Evolutionary conservation across 2,329 filamentous ascomycete genomes (phyloP), one percentile per base, ranked within the genome.

Genomic region (Dothistroma pini): DNA sequence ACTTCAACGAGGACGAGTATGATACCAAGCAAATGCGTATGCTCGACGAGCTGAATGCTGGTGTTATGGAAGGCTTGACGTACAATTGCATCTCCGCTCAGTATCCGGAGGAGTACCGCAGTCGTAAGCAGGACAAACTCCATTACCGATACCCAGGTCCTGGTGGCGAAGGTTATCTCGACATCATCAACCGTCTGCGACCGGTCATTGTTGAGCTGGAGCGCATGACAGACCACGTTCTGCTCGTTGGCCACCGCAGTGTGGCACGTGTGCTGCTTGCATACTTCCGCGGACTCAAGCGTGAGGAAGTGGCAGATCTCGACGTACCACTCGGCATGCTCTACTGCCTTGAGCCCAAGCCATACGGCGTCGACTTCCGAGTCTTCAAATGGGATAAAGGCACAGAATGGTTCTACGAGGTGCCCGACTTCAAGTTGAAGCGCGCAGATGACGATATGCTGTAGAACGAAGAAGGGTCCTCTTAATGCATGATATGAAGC

Each of bases 121-220:
- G 89, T 71, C 90, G 95, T 54, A 85, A 88, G 65, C 81, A 81
- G 61, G 90, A 97, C 79, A 99, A 99, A 79, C 86, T 99, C 56
- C 89, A 91, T 69, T 99, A 99, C 77, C 92, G 96, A 66, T 97
- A 97, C 75, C 95, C 95, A 1, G 95, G 95, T 4, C 90, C 96
- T 19, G 95, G 95, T 25, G 95, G 95, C 56, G 95, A 99, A 76
- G 92, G 93, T 32, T 99, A 99, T 71, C 85, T 99, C 11, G 93
- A 97, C 77, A 90, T 99, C 69, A 97, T 99, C 78, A 96, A 95
- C 75, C 90, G 95, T 54, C 84, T 97, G 38, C 89, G 93, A 57
- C 90, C 96, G 65, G 95, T 99, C 80, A 96, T 99, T 66, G 89
- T 96, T 55, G 95, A 99, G 79, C 88, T 97, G 63, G 95, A 99